phyloP scores from a whole-genome alignment of 148 eudicot species.

The Salicornia ramosissima region DNA sequence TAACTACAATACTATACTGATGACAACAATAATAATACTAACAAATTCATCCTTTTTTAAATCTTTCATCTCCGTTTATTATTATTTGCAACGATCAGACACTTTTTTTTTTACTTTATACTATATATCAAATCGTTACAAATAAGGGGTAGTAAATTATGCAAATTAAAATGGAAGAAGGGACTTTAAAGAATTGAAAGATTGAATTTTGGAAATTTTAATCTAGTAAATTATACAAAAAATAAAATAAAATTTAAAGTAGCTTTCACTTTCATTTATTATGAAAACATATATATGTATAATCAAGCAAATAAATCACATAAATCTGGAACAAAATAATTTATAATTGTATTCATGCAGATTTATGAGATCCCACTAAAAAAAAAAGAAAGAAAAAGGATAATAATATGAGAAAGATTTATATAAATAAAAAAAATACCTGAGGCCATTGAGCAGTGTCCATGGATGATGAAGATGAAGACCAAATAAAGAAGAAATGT shows the following conservation, averaged over 20 bases:
- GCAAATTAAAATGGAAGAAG: not conserved
- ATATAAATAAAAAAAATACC: slow-evolving; percentile 34
- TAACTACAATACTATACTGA: no score
- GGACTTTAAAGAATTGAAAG: not conserved
- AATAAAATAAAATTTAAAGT: no score
- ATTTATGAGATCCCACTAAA: slow-evolving; percentile 9
- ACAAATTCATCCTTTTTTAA: slow-evolving; percentile 23
- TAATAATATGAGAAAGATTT: not conserved
- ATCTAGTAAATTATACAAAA: not conserved
- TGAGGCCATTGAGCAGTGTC: slow-evolving; percentile 78
- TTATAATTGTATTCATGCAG: no score
- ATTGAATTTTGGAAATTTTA: slow-evolving; percentile 1
- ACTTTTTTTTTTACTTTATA: not conserved
- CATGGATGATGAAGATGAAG: slow-evolving; percentile 34
- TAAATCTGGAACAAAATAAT: not conserved
- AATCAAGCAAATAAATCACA: not conserved
- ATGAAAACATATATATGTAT: no score
- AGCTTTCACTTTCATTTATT: not conserved
- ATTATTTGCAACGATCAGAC: no score
- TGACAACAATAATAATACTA: slow-evolving; percentile 21
- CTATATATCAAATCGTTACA: no score
- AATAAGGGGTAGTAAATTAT: no score
- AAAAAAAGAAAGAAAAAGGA: not conserved
- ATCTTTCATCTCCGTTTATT: slow-evolving; percentile 3
- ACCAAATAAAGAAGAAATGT: not conserved